Evolutionary conservation across 768 basidiomycete species (phyloP), one percentile per base, ranked within the genome.

Genomic region (Tylopilus plumbeoviolaceoides): DNA sequence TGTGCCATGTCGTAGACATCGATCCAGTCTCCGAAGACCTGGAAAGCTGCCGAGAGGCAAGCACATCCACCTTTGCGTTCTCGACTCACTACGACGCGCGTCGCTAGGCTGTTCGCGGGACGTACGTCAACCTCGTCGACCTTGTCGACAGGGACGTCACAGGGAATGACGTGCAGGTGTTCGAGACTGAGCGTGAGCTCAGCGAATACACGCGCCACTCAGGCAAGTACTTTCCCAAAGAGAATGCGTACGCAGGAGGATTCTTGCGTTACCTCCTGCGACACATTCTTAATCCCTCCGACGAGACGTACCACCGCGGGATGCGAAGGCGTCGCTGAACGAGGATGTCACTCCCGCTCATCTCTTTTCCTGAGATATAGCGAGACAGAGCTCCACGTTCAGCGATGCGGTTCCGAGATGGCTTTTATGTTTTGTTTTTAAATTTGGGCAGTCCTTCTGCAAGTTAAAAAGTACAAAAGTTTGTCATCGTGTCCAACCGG

Each of bases 231-330:
- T 62, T 62, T 1, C 61, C 61, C 0, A 60, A 30, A 5, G 51
- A 62, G 2, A 63, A 49, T n/a, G 61, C 58, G 2, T 53, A 56
- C 7, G 61, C 61, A 21, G 60, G 60, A 10, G 61, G 61, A 0
- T 11, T 62, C 11, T 23, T 62, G 14, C 57, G 49, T 0, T 51
- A 53, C 31, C 54, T 62, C 30, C 28, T 62, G 9, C 60, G 61
- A 5, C 58, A 56, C 30, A 60, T 62, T 28, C 8, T 56, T 23
- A 1, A 30, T 2, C 61, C 60, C 11, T 18, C 14, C 17, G 28
- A 14, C 1, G 9, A 25, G 35, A 18, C 14, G 15, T 25, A 44
- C 18, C 45, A 31, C 6, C 44, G 36, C 35, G 31, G 57, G 46
- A 18, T 5, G 18, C 46, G 27, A 14, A 31, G n/a, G 40, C 60